phyloP scores from a whole-genome alignment of 2,329 filamentous ascomycete species.

The Trichoderma breve region DNA sequence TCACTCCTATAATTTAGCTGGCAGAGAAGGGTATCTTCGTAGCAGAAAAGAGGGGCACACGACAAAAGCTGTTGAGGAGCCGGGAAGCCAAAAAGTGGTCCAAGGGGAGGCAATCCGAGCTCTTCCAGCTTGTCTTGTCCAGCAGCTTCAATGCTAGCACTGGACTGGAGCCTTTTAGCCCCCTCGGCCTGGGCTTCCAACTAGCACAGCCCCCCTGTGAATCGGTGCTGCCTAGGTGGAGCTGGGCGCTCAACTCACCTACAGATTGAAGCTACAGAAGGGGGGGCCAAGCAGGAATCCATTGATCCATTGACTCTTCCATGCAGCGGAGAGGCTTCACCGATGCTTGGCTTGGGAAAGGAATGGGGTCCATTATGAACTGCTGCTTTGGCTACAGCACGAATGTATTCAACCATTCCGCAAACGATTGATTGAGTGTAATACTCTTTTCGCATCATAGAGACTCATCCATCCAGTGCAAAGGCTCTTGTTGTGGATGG shows the following conservation, averaged over 20 bases:
- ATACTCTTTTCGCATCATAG: background rate
- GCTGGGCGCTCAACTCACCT: background rate
- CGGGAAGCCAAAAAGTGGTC: background rate
- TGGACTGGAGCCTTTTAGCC: background rate
- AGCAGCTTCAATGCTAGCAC: background rate
- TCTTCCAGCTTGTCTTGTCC: background rate
- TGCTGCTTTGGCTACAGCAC: background rate
- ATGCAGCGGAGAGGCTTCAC: background rate
- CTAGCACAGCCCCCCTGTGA: background rate
- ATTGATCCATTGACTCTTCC: background rate
- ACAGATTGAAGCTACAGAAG: background rate
- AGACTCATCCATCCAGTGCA: background rate
- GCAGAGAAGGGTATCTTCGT: background rate
- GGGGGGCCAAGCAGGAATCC: no score
- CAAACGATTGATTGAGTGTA: no score
- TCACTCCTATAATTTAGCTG: background rate
- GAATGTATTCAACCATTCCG: background rate
- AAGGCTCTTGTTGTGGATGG: background rate
- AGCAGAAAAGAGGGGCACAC: background rate
- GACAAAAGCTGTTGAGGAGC: slow-evolving; percentile 9
- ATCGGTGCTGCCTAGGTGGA: background rate
- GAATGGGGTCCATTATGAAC: background rate
- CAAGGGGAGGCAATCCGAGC: background rate
- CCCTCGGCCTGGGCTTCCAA: background rate
- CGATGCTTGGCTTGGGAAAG: background rate